phyloP scores from a whole-genome alignment of 768 basidiomycete genomes.

The Suillus fuscotomentosus region DNA sequence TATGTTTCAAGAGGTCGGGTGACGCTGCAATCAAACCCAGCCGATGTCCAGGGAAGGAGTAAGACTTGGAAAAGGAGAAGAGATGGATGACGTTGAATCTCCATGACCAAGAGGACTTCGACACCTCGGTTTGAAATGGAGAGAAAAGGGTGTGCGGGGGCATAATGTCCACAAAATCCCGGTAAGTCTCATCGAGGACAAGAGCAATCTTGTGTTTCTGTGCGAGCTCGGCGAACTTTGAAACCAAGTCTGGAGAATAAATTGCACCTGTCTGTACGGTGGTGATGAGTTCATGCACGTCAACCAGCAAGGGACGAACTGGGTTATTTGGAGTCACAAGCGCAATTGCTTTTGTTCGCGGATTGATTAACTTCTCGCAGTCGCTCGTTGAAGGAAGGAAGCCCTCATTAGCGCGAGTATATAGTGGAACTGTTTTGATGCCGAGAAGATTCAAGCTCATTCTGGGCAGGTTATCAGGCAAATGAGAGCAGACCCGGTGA shows the following conservation, averaged over 20 bases:
- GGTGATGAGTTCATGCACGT: neutral
- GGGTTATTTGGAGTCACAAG: slow-evolving; percentile 82
- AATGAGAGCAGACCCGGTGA: neutral
- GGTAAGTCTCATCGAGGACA: slow-evolving; percentile 86
- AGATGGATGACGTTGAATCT: slow-evolving; percentile 61
- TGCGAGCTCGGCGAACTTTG: slow-evolving; percentile 61
- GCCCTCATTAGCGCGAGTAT: slow-evolving; percentile 45
- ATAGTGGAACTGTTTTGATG: slow-evolving; percentile 55
- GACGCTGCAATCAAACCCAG: slow-evolving; percentile 71
- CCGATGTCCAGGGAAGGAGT: slow-evolving; percentile 80
- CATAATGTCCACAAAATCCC: slow-evolving; percentile 63
- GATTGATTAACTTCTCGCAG: slow-evolving; percentile 52
- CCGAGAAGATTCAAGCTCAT: slow-evolving; percentile 69
- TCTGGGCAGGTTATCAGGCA: slow-evolving; percentile 28
- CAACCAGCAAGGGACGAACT: slow-evolving; percentile 31
- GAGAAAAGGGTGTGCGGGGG: slow-evolving; percentile 61
- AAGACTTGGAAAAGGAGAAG: slow-evolving; percentile 81
- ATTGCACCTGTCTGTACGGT: slow-evolving; percentile 60
- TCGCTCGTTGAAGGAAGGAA: slow-evolving; percentile 60
- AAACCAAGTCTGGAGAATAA: slow-evolving; percentile 56
- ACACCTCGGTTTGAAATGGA: slow-evolving; percentile 5
- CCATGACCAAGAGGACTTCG: slow-evolving; percentile 43
- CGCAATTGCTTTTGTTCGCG: slow-evolving; percentile 64
- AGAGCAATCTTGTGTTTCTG: slow-evolving; percentile 54
- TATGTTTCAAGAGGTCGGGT: slow-evolving; percentile 44